Percentiles rank a stretch among this genome's conserved stretches.
Evolutionary conservation across 1,139 yeast species (phyloP).

Genomic region (Kazachstania sp.): DNA sequence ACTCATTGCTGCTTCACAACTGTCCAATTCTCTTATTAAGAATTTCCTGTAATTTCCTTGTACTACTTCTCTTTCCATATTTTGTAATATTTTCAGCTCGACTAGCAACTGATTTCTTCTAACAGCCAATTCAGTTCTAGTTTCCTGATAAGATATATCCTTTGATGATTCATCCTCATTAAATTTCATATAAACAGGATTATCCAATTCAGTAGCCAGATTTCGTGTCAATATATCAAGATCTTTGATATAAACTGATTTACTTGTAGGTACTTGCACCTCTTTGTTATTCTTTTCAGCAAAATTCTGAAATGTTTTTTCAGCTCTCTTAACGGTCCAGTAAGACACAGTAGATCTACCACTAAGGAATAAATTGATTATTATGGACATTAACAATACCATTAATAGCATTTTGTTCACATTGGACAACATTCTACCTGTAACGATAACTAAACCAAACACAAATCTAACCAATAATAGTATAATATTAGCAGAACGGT

Average conservation of each 20-base stretch:
- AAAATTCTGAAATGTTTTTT: conserved; percentile 36
- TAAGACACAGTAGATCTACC: conserved; percentile 49
- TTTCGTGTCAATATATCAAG: conserved; percentile 40
- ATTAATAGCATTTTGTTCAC: conserved; percentile 19
- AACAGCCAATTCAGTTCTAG: conserved; percentile 58
- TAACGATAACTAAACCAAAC: conserved; percentile 14
- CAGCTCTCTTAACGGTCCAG: conserved; percentile 59
- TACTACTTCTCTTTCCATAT: conserved; percentile 59
- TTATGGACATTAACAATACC: conserved; percentile 16
- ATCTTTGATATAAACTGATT: conserved; percentile 62
- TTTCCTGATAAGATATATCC: conserved; percentile 34
- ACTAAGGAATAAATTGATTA: conserved; percentile 45
- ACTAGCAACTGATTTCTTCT: conserved; percentile 70
- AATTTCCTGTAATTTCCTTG: conserved; percentile 68
- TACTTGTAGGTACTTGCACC: conserved; percentile 35
- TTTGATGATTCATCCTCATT: conserved; percentile 14
- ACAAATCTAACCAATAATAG: conserved; percentile 16
- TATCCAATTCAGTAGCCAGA: conserved; percentile 21
- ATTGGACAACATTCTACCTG: conserved; percentile 19
- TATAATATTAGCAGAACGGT: conserved; percentile 20
- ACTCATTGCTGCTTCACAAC: conserved; percentile 41
- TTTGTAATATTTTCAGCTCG: conserved; percentile 58
- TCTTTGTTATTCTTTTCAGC: conserved; percentile 23
- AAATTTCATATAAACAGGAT: conserved; percentile 26
- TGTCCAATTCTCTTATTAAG: conserved; percentile 53